Evolutionary conservation across 352 stramenopile species (phyloP), one percentile per base, ranked within the genome.

Genomic region (Thalassiosira exigua): DNA sequence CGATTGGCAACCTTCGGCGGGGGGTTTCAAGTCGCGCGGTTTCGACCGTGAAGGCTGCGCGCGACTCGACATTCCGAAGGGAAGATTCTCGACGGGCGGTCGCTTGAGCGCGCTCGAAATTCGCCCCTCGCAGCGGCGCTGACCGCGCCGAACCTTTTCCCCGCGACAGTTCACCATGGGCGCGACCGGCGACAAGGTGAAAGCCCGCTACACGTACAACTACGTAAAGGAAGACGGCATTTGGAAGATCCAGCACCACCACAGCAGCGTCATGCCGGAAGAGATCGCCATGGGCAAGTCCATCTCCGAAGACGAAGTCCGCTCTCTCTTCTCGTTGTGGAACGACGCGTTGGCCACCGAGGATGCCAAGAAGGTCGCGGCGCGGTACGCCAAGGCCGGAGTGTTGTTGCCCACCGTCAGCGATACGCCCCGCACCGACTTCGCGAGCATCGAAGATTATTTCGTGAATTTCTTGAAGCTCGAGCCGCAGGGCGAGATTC

Each of bases 161-260:
- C n/a, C n/a, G n/a, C n/a, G n/a, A n/a, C n/a, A 86, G 68, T 84
- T 87, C 36, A 85, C 69, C n/a, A 72, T 86, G 62, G 84, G 81
- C 29, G 71, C 67, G 1, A 67, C 57, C 48, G 67, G 68, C 17
- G 51, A 67, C 30, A 74, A 68, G 30, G 73, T 79, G 0, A 82
- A 77, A 41, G 75, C 75, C 46, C 66, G 74, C 24, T 82, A 82
- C 57, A 70, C 53, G 4, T 83, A 85, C 69, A 69, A 89, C 19
- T 91, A 91, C 54, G 62, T 78, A 2, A 67, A 82, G 27, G 85
- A 88, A 65, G 60, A 85, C 54, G 85, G 80, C 24, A 50, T 83
- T 30, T 91, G 85, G 85, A 91, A 88, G 33, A 91, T 91, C 48
- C 69, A 78, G 11, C 75, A 84, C 53, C 75, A 85, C 59, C 80